Conservation (phyloP, 1,139 yeast genomes). For the Blastobotrys persicus region DNA sequence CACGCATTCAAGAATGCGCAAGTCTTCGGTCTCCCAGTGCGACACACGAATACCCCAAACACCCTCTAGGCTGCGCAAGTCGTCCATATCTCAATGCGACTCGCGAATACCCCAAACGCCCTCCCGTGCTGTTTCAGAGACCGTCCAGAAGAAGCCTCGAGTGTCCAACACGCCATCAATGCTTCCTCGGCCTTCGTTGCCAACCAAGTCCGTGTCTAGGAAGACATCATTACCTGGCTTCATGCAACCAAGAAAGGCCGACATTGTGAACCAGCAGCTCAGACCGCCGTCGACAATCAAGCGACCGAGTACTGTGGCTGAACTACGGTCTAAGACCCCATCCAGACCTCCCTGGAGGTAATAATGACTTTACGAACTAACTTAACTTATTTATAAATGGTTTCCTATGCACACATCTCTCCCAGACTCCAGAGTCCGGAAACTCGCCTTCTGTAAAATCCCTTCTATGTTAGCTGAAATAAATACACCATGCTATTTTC, state of each 20-base stretch:
- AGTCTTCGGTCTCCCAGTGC: no score
- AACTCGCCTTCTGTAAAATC: no score
- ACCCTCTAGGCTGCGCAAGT: background rate
- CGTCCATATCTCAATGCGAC: slow-evolving; percentile 1
- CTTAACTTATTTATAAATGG: background rate
- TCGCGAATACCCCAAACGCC: slow-evolving; percentile 5
- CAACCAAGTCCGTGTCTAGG: background rate
- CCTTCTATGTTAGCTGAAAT: background rate
- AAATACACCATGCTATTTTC: background rate
- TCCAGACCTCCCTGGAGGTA: slow-evolving; percentile 1
- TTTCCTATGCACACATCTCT: no score
- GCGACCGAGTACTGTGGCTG: slow-evolving; percentile 1
- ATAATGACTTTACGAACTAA: slow-evolving; percentile 2
- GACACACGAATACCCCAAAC: no score
- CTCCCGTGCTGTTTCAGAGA: background rate
- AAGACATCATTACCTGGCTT: slow-evolving; percentile 1
- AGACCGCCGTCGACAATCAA: background rate
- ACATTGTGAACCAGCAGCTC: background rate
- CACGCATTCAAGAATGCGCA: background rate
- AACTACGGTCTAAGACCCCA: background rate
- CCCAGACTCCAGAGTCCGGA: no score
- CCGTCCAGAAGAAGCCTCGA: background rate
- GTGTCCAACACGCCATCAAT: background rate
- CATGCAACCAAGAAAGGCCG: slow-evolving; percentile 3
- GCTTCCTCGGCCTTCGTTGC: slow-evolving; percentile 3